Evolutionary conservation across 805 yeast species (phyloP).

Genomic region (Grigorovia transvaalensis): DNA sequence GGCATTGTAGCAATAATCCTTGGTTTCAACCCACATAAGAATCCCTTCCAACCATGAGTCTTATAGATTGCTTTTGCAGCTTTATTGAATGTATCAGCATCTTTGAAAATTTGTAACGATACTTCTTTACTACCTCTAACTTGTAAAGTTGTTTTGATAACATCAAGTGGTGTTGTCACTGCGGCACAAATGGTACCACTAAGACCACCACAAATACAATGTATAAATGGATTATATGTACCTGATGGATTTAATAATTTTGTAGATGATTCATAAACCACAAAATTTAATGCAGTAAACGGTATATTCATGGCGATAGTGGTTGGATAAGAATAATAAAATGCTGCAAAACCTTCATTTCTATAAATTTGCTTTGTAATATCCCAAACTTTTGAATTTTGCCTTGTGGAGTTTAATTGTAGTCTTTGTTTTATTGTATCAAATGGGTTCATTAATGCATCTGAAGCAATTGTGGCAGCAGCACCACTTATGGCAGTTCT

Average conservation of each 20-base stretch:
- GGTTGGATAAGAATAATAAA: conserved; percentile 90
- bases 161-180: conserved; percentile 90
- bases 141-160: conserved; percentile 84
- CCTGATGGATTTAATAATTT: conserved; percentile 72
- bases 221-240: conserved; percentile 77
- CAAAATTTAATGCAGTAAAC: conserved; percentile 89
- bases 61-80: conserved; percentile 65
- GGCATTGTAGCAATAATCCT: conserved; percentile 91
- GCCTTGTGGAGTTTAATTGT: conserved; percentile 42
- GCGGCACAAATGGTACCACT: conserved; percentile 97
- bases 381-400: conserved; percentile 13
- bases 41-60: conserved; percentile 56
- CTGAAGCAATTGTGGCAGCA: conserved; percentile 83
- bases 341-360: conserved; percentile 64
- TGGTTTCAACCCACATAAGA: conserved; percentile 79
- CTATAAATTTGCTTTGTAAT: conserved; percentile 37
- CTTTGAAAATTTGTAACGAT: conserved; percentile 32
- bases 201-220: conserved; percentile 85
- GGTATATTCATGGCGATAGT: conserved; percentile 90
- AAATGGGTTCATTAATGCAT: conserved; percentile 95
- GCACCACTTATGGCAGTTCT: conserved; percentile 87
- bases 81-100: conserved; percentile 54
- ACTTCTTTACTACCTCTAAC: conserved; percentile 50
- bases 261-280: conserved; percentile 82
- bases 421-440: conserved; percentile 93